phyloP scores from a whole-genome alignment of 129 eudicot species.

The Flaveria robusta region DNA sequence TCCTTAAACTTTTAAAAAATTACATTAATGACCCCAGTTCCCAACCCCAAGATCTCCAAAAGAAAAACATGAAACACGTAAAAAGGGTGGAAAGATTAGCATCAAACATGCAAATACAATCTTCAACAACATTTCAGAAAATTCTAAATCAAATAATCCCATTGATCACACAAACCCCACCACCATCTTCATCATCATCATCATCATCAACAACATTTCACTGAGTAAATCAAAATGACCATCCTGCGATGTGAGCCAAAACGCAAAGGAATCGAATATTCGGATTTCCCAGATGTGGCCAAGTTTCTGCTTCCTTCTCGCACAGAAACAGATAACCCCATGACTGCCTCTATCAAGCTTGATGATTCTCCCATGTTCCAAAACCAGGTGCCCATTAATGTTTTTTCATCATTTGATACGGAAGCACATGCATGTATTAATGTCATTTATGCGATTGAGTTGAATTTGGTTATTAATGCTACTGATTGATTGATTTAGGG shows the following conservation, averaged over 20 bases:
- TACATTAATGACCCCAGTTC: too few relatives aligned
- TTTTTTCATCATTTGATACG: background rate
- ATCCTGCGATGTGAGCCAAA: constrained; percentile 31
- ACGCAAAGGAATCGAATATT: constrained; percentile 18
- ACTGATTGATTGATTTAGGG: constrained; percentile 12
- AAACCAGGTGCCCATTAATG: constrained; percentile 52
- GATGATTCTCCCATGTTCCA: constrained; percentile 97
- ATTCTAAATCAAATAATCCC: background rate
- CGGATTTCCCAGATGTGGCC: constrained; percentile 31
- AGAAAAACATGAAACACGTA: constrained; percentile 14
- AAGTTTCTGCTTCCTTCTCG: constrained; percentile 10
- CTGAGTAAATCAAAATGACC: constrained; percentile 21
- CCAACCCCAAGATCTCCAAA: constrained; percentile 7
- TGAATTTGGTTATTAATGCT: constrained; percentile 10
- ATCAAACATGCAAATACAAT: background rate
- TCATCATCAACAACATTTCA: background rate
- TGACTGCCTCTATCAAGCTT: constrained; percentile 80
- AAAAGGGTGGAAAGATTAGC: background rate
- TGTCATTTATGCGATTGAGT: background rate
- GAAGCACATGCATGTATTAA: too few relatives aligned
- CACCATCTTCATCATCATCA: constrained; percentile 24
- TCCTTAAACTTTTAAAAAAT: too few relatives aligned
- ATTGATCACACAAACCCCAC: constrained; percentile 19
- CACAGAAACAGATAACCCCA: constrained; percentile 27
- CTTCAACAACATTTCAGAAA: background rate